Evolutionary conservation across 2,329 filamentous ascomycete genomes (phyloP).

Genomic region (Colletotrichum cordylinicola): DNA sequence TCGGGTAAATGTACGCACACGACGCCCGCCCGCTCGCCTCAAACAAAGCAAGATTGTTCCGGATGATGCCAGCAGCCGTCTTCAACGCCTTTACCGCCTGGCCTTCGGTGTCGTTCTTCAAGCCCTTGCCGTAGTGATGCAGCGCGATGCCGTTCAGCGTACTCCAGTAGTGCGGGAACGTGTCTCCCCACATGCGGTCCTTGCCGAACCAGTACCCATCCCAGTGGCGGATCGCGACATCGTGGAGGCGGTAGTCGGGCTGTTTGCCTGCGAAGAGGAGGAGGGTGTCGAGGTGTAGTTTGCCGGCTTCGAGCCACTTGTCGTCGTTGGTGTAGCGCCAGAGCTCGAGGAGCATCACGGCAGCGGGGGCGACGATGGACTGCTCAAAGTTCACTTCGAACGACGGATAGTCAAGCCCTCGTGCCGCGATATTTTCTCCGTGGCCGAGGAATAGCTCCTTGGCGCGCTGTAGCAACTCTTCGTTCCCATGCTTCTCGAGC

Average conservation of each 20-base stretch:
- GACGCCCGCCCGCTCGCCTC: not conserved
- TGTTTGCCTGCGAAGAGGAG: conserved; percentile 7
- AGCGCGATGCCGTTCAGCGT: conserved; percentile 7
- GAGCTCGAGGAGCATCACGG: conserved; percentile 50
- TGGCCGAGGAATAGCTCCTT: not conserved
- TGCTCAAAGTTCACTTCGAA: conserved; percentile 21
- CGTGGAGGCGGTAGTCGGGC: conserved; percentile 13
- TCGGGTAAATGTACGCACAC: conserved; percentile 17
- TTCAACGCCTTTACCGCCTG: not conserved
- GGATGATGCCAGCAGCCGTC: not conserved
- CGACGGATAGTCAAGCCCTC: not conserved
- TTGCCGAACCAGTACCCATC: conserved; percentile 20
- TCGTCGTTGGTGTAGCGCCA: conserved; percentile 45
- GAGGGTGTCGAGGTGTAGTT: conserved; percentile 2
- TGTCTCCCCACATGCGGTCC: conserved; percentile 14
- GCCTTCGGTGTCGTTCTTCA: not conserved
- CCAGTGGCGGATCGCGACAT: conserved; percentile 15
- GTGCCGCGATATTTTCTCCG: not conserved
- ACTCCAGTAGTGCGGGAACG: conserved; percentile 14
- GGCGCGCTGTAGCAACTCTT: not conserved
- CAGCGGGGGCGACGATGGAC: conserved; percentile 14
- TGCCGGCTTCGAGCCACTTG: conserved; percentile 35
- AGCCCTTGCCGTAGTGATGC: not conserved
- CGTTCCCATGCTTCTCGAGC: not conserved
- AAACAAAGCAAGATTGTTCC: conserved; percentile 5